Evolutionary conservation across 305 asterid species (phyloP), one percentile per base, ranked within the genome.

Genomic region (Ilex paraguariensis): DNA sequence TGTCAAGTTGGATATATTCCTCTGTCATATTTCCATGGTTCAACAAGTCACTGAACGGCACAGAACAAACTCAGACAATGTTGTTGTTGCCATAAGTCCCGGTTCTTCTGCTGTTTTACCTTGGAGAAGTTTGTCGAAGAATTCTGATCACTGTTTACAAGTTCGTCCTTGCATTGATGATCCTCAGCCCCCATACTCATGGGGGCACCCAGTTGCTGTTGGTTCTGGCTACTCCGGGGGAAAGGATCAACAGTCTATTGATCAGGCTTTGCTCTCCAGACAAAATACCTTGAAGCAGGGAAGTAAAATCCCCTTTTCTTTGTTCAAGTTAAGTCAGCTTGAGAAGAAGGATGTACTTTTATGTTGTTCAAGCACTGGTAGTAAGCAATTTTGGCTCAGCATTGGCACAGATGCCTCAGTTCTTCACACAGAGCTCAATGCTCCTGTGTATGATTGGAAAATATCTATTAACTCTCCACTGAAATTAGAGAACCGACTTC

Each of bases 381-480:
- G 91, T 59, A 79, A 84, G 75, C 79, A 75, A 58, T 83, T 85
- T 79, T 94, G 99, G 99, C 87, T 91, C 75, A 83, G 94, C 57
- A 60, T 94, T 57, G 89, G 90, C 67, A 82, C 88, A 39, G 99
- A 94, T 76, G 97, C 99, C 51, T 84, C 99, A 33, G 88, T 88
- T 85, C 97, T 88, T 68, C 95, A 86, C 54, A 83, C 98, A 64
- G 97, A 91, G 71, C 93, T 90, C 57, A 94, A 83, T 73, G 61
- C 77, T 62, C 97, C 99, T 46, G 95, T 91, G 64, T 88, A 85
- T 83, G 99, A 94, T 80, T 94, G 99, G 99, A 90, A 77, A 79
- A 79, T 94, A 81, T 94, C 99, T 17, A 78, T 86, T 64, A 86
- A 83, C 72, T 84, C 99, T 69, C 96, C 98, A 13, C 68, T 94